Evolutionary conservation across 306 rosid species (phyloP).

Genomic region (apple (Malus domestica)): ASM211411v1 NC_041803.1:12136001-12136500

Average conservation of each 20-base stretch:
- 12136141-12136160: slow-evolving; percentile 87
- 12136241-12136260: slow-evolving; percentile 95
- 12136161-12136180: slow-evolving; percentile 93
- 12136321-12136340: no score
- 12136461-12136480: neutral
- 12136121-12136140: slow-evolving; percentile 22
- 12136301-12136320: neutral
- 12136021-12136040: slow-evolving; percentile 72
- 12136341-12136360: no score
- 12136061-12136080: slow-evolving; percentile 25
- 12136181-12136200: slow-evolving; percentile 86
- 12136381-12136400: neutral
- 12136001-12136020: slow-evolving; percentile 88
- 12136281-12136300: slow-evolving; percentile 4
- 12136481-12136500: neutral
- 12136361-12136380: neutral
- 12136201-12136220: slow-evolving; percentile 91
- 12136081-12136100: neutral
- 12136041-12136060: slow-evolving; percentile 44
- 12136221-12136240: slow-evolving; percentile 97
- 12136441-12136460: neutral
- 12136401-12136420: neutral
- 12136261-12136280: slow-evolving; percentile 27
- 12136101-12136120: neutral
- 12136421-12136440: neutral